Base-by-base conservation (phyloP, 129 eudicot species). In the Centella asiatica region DNA sequence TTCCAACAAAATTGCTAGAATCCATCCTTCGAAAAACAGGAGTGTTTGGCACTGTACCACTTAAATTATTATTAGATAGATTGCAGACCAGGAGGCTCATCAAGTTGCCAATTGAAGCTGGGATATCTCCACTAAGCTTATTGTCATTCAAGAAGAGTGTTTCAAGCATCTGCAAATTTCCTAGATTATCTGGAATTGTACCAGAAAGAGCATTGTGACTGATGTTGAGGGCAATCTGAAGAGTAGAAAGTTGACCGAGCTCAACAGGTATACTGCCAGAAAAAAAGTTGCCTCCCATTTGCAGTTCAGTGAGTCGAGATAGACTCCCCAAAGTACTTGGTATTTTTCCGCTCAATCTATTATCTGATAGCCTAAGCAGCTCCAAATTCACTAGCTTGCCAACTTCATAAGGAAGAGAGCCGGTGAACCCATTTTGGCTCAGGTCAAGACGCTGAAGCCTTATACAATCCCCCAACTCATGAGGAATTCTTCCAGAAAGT, bases 241-340 rank as follows among this genome's bases (percentile, higher is more conserved):
- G 89, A 59, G 89, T 62, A 7, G 74, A 62, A 46, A 90, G 87
- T 52, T 75, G 84, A 46, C 97, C 90, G 2, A 90, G 80, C 66
- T 86, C 89, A 27, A 73, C 26, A 27, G 97, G 97, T 44, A 90
- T 80, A 57, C 42, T 31, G 13, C 97, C 97, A 1, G 89, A 75
- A 37, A 90, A 86, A 47, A 52, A 72, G 70, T 90, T 90, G 33
- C 97, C 95, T 17, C 97, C 97, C 95, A 90, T 90, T 71, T 90
- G 94, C 70, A 90, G 75, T 22, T 90, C 97, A 4, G 95, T 86
- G 44, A 90, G 75, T 27, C 89, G 81, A 15, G 75, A 69, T 15
- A 86, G 68, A 24, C 79, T 75, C 23, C 97, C 97, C 47, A 90
- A 53, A 40, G 80, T 72, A 62, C 74, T 75, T 33, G 97, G 97